Evolutionary conservation across 2,329 filamentous ascomycete genomes (phyloP).

Genomic region (Aspergillus caelatus): DNA sequence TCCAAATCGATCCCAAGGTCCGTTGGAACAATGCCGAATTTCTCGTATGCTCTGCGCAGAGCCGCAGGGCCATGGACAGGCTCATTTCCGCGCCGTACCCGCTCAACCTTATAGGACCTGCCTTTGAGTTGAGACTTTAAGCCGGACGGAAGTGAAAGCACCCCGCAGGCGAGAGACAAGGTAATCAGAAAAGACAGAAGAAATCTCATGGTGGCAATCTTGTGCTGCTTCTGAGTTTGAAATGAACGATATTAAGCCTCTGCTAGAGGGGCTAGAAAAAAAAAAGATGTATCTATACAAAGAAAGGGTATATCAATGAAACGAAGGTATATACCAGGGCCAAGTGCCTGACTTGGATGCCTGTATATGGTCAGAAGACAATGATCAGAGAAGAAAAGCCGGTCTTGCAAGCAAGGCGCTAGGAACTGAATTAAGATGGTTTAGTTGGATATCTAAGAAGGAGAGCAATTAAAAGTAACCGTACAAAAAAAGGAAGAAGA

Average conservation of each 20-base stretch:
- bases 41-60: slow-evolving; percentile 68
- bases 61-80: slow-evolving; percentile 62
- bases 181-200: slow-evolving; percentile 30
- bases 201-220: slow-evolving; percentile 29
- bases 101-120: slow-evolving; percentile 63
- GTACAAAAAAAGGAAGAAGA: slow-evolving; percentile 10
- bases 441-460: slow-evolving; percentile 15
- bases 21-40: slow-evolving; percentile 61
- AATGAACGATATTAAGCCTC: slow-evolving; percentile 4
- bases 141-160: slow-evolving; percentile 37
- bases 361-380: slow-evolving; percentile 1
- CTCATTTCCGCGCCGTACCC: slow-evolving; percentile 60
- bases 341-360: slow-evolving; percentile 18
- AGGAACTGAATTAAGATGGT: slow-evolving; percentile 23
- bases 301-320: slow-evolving; percentile 6
- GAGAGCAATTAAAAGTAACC: slow-evolving; percentile 16
- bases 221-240: slow-evolving; percentile 1
- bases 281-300: not conserved
- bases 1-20: slow-evolving; percentile 43
- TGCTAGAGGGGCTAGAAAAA: not conserved
- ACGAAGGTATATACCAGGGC: slow-evolving; percentile 7
- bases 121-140: slow-evolving; percentile 26
- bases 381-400: not conserved
- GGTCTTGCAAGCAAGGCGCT: slow-evolving; percentile 6
- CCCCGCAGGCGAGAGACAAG: slow-evolving; percentile 35